phyloP scores from a whole-genome alignment of 2,329 filamentous ascomycete genomes.

The Pseudogymnoascus sp. region DNA sequence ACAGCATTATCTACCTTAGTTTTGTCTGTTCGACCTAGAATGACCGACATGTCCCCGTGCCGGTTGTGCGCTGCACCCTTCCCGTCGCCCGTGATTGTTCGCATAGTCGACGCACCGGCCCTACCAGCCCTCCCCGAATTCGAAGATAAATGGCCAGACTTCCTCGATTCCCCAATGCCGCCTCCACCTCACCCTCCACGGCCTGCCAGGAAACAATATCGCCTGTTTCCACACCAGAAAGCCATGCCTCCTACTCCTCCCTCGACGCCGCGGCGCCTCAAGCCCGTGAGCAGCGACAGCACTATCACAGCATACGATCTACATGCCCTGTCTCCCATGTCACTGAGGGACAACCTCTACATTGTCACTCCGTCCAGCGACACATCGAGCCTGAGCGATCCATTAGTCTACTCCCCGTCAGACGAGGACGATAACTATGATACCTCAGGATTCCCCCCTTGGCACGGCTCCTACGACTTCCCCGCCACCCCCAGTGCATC shows the following conservation, averaged over 20 bases:
- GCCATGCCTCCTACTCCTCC: background rate
- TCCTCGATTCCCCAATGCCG: background rate
- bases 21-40: constrained; percentile 1
- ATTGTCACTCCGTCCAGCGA: background rate
- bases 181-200: background rate
- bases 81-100: constrained; percentile 4
- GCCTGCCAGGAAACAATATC: background rate
- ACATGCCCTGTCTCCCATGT: background rate
- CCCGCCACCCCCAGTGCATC: background rate
- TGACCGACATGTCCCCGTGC: constrained; percentile 5
- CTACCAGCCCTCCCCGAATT: background rate
- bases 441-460: background rate
- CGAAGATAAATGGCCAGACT: constrained; percentile 1
- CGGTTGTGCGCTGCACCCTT: background rate
- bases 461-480: background rate
- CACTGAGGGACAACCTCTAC: background rate
- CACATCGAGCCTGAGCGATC: background rate
- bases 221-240: background rate
- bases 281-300: background rate
- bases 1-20: background rate
- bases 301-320: background rate
- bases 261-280: background rate
- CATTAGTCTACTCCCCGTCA: background rate
- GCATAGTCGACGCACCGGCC: background rate
- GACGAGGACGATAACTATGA: background rate